A percentile compares a stretch with the other conserved stretches of the same genome.
These are phyloP conservation scores for Durotheca rogersii DNA, from an alignment of 495 filamentous ascomycete genomes.

Conservation along the genomic window DNA sequence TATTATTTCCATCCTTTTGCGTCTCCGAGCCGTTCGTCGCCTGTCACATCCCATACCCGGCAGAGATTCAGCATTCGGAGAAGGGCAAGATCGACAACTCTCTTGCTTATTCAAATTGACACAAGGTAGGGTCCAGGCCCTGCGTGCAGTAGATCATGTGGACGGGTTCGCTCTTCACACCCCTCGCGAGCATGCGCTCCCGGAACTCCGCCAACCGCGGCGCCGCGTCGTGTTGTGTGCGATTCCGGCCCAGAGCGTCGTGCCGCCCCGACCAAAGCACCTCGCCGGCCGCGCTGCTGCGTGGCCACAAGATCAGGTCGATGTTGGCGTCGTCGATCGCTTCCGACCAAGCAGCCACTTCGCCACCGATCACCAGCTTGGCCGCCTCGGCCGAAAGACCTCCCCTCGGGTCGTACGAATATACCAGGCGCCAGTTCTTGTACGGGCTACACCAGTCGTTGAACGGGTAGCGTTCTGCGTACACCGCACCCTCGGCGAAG, in stretches of 20 bases:
- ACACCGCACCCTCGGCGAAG: constrained; percentile 51
- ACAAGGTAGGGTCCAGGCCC: constrained; percentile 39
- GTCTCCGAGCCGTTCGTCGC: background rate
- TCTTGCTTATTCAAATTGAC: constrained; percentile 23
- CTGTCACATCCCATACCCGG: no score
- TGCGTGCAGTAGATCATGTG: constrained; percentile 58
- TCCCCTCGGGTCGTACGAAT: constrained; percentile 70
- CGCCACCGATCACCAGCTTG: constrained; percentile 71
- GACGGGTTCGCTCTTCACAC: constrained; percentile 60
- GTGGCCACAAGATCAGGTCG: constrained; percentile 75
- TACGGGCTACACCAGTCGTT: constrained; percentile 71
- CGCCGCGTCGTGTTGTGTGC: constrained; percentile 63
- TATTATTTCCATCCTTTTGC: no score
- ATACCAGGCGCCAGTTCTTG: constrained; percentile 77
- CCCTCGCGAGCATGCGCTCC: constrained; percentile 66
- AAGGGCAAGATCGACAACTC: background rate
- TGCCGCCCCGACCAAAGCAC: constrained; percentile 71
- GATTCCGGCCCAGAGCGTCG: constrained; percentile 60
- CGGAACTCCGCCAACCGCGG: constrained; percentile 69
- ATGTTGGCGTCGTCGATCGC: constrained; percentile 69
- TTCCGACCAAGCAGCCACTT: constrained; percentile 77
- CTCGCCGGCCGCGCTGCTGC: constrained; percentile 68
- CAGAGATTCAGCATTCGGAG: no score
- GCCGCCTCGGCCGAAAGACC: constrained; percentile 56
- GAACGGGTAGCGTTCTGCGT: constrained; percentile 61